phyloP scores from a whole-genome alignment of 1,284 basidiomycete genomes.

The Meira miltonrushii region DNA sequence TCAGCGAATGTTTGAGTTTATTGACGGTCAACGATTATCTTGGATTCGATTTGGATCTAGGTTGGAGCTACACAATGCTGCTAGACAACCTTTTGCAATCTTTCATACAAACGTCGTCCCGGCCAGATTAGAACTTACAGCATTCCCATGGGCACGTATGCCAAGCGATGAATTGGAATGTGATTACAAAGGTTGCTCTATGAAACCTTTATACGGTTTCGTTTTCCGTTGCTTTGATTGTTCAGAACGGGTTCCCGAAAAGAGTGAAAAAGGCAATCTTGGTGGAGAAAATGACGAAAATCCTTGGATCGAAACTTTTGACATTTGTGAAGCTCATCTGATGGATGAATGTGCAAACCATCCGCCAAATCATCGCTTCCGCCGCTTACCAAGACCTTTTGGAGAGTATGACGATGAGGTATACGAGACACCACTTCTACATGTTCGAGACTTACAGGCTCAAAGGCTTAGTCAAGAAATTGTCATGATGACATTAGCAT shows the following conservation, averaged over 20 bases:
- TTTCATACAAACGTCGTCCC: background rate
- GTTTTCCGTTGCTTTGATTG: conserved; percentile 10
- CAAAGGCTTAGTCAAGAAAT: conserved; percentile 9
- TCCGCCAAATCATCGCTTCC: conserved; percentile 7
- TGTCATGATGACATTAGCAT: conserved; percentile 5
- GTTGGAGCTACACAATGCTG: background rate
- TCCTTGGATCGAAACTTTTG: conserved; percentile 9
- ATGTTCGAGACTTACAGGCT: background rate
- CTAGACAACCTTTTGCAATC: conserved; percentile 2
- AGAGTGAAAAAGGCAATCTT: no score
- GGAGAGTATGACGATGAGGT: conserved; percentile 2
- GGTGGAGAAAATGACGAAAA: no score
- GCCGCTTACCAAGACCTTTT: conserved; percentile 2
- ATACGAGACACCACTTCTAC: conserved; percentile 7
- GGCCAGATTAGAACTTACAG: conserved; percentile 9
- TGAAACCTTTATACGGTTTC: conserved; percentile 7
- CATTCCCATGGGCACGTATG: conserved; percentile 13
- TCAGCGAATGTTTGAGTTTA: no score
- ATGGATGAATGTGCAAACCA: background rate
- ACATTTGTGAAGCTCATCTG: conserved; percentile 12
- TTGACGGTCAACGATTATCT: background rate
- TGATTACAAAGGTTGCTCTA: background rate
- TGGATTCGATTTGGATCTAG: background rate
- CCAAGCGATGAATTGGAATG: conserved; percentile 9
- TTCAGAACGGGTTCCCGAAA: no score